phyloP scores from a whole-genome alignment of 2,329 filamentous ascomycete genomes.

The Lecanicillium sp. region DNA sequence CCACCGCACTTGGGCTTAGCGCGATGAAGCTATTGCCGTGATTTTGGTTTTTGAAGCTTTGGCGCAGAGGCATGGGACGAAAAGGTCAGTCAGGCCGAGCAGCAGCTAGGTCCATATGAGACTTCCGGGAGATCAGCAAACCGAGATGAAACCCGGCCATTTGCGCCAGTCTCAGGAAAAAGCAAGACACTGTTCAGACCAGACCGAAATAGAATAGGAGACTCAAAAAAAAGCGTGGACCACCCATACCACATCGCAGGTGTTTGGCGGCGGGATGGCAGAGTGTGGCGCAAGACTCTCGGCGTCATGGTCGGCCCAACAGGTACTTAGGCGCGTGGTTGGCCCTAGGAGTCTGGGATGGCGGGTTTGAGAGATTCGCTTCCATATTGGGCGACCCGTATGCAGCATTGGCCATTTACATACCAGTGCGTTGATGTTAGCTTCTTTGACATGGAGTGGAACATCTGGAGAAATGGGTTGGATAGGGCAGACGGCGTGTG shows the following conservation, averaged over 20 bases:
- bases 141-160: neutral
- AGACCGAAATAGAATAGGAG: neutral
- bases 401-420: neutral
- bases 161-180: neutral
- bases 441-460: neutral
- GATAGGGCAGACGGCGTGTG: neutral
- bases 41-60: too few relatives aligned
- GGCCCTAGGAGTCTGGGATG: neutral
- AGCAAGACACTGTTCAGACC: neutral
- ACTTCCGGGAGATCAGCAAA: neutral
- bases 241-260: neutral
- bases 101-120: neutral
- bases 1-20: neutral
- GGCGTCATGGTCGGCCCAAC: neutral
- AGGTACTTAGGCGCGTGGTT: neutral
- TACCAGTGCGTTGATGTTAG: neutral
- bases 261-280: neutral
- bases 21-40: too few relatives aligned
- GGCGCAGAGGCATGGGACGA: too few relatives aligned
- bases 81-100: neutral
- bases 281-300: neutral
- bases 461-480: neutral
- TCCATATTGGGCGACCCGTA: slow-evolving; percentile 1
- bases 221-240: neutral
- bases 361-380: neutral